Conservation (phyloP, 2,329 filamentous ascomycete genomes). For the Pseudocercospora ulei region DNA sequence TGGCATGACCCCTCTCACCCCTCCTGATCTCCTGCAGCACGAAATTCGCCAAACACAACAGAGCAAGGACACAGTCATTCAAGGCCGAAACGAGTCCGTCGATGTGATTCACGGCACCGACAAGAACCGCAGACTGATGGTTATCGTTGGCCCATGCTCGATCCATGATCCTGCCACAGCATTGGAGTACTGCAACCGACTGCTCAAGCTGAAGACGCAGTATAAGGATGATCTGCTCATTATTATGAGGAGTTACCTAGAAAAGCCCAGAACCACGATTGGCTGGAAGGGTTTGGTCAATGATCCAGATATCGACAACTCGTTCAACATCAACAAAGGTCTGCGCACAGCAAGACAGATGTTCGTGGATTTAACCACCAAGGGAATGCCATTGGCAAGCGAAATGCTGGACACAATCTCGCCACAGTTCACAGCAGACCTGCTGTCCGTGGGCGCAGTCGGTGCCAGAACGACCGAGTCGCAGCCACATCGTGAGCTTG, state of each 20-base stretch:
- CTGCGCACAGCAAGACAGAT: conserved; percentile 75
- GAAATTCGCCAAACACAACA: conserved; percentile 58
- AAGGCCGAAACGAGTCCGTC: conserved; percentile 52
- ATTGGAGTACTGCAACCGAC: conserved; percentile 80
- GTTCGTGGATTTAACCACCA: conserved; percentile 81
- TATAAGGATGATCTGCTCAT: conserved; percentile 83
- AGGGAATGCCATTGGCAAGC: conserved; percentile 90
- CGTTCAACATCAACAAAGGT: conserved; percentile 98
- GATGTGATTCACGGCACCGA: conserved; percentile 53
- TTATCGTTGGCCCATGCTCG: conserved; percentile 90
- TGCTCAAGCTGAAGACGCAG: conserved; percentile 74
- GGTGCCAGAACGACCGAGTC: conserved; percentile 95
- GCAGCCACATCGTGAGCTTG: conserved; percentile 88
- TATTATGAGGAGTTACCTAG: conserved; percentile 95
- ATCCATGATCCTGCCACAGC: conserved; percentile 91
- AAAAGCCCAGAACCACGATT: conserved; percentile 95
- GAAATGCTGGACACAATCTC: conserved; percentile 99
- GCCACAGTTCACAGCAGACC: conserved; percentile 88
- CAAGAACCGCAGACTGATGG: conserved; percentile 51
- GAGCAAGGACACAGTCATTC: conserved; percentile 49
- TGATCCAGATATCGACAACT: conserved; percentile 95
- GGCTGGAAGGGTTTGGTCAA: conserved; percentile 99
- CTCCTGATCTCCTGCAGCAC: conserved; percentile 88
- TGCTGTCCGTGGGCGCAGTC: conserved; percentile 83
- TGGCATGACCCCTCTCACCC: conserved; percentile 61